Conservation (phyloP, 2,329 filamentous ascomycete species). For the Bimuria novae-zelandiae region DNA sequence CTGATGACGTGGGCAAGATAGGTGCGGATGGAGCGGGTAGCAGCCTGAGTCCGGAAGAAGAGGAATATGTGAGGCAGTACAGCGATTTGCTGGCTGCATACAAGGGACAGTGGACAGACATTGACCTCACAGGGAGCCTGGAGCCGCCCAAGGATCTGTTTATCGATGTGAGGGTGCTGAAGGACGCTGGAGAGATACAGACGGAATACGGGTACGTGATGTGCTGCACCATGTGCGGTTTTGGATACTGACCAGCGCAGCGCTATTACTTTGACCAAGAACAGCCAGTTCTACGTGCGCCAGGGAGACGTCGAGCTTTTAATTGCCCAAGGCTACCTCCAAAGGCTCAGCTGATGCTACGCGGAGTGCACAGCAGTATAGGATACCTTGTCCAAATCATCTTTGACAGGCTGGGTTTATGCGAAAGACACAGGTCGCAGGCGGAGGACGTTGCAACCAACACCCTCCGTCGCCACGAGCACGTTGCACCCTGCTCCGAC, state of each 20-base stretch:
- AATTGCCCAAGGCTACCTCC: conserved; percentile 92
- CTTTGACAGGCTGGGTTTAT: too few species aligned
- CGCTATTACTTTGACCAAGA: conserved; percentile 94
- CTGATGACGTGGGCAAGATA: conserved; percentile 39
- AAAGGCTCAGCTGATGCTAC: conserved; percentile 75
- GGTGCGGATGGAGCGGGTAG: conserved; percentile 62
- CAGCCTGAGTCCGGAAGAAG: conserved; percentile 91
- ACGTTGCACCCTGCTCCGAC: not conserved
- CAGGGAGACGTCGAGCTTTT: conserved; percentile 94
- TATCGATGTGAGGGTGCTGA: conserved; percentile 93
- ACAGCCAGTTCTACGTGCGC: conserved; percentile 96
- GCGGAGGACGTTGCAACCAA: not conserved
- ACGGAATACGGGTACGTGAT: conserved; percentile 90
- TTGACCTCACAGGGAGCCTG: conserved; percentile 90
- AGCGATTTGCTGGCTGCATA: conserved; percentile 91
- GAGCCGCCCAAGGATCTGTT: conserved; percentile 95
- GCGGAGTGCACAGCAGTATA: not conserved
- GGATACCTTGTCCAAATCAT: too few species aligned
- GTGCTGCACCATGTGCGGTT: not conserved
- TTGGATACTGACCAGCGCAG: conserved; percentile 51
- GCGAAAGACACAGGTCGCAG: too few species aligned
- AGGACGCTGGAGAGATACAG: conserved; percentile 97
- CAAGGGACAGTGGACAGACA: conserved; percentile 98
- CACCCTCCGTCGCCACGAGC: not conserved
- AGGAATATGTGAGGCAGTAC: conserved; percentile 93